Base-by-base conservation (phyloP, 2,329 filamentous ascomycete species). In the Conoideocrella luteorostrata region DNA sequence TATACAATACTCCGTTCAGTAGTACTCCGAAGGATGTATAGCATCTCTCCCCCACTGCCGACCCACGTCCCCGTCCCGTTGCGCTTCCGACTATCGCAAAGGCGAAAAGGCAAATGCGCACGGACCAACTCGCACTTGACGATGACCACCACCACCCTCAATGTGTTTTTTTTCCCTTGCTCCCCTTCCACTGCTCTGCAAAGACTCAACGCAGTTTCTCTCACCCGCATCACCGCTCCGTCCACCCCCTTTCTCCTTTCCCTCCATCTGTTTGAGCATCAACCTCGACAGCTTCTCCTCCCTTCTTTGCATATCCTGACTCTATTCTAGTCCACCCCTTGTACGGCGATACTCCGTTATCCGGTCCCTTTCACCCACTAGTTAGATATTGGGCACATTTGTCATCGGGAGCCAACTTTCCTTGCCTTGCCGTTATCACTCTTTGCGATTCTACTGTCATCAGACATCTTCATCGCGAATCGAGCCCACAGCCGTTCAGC, bases 391-490 rank as follows among this genome's bases (percentile, higher is more conserved):
- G 26, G 24, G 41, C 40, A 35, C 39, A 21, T 47, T 47, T 41
- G 43, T 47, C 50, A 50, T 49, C 43, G 47, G 45, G 46, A 47
- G 47, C 45, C 50, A 36, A 44, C 28, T 28, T 39, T 40, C n/a
- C 11, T 26, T 39, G 17, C 10, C 15, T 23, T n/a, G 15, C 20
- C 28, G 11, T 30, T 35, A 24, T 21, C 23, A 7, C 43, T 47
- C 39, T 35, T 20, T 32, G 32, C 24, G 22, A 44, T 36, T 29
- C 20, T n/a, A 43, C 32, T 28, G 30, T 40, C 28, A 20, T 20
- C 4, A 29, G 23, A 22, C 29, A 41, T 28, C 26, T 21, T 26
- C 36, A 32, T 39, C 30, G 26, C 17, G 23, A 24, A 32, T 21
- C 21, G 37, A 12, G 7, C 39, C 11, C 40, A 39, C 28, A 42